Evolutionary conservation across 768 basidiomycete species (phyloP), one percentile per base, ranked within the genome.

Genomic region (Mycena rosella): DNA sequence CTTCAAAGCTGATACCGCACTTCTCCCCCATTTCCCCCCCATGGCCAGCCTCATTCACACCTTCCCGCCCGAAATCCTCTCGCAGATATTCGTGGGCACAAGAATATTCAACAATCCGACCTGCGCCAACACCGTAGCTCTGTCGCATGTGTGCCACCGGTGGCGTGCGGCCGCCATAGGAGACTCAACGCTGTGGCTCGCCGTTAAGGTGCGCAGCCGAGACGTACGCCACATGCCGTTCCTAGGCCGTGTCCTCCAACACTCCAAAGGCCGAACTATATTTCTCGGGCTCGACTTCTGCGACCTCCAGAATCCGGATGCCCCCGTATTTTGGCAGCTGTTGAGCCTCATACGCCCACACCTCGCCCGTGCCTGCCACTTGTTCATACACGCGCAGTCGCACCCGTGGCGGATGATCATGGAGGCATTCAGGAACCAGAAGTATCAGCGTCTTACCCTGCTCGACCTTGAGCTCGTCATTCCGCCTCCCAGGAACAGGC

Each of bases 61-160:
- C 29, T 67, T 67, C 42, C 65, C 65, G 10, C 11, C 32, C 36
- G 65, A 67, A 18, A 15, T 67, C n/a, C 65, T 67, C 59, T 26
- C 52, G 1, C 5, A 60, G 20, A 67, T 61, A 48, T 67, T 60
- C 57, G 8, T 6, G 2, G 29, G 18, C 11, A n/a, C 65, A 36
- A 34, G 30, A 26, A 42, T 18, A 42, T 40, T 10, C 15, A 17
- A 13, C 2, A 8, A 44, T 1, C 38, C 40, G 11, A 17, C 51
- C 10, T 47, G 40, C 9, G 8, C 18, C 52, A 32, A 14, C 29
- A 34, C 65, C 0, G 51, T 67, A 0, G 14, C 32, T 2, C 53
- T 67, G 26, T 67, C 65, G 29, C 65, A 67, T 13, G 65, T 67
- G 8, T 67, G 59, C 53, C 65, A n/a, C 45, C 65, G 38, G n/a